These are phyloP conservation scores for Fusarium continuum DNA, from an alignment of 2,329 filamentous ascomycete genomes.

Conservation along the genomic window DNA sequence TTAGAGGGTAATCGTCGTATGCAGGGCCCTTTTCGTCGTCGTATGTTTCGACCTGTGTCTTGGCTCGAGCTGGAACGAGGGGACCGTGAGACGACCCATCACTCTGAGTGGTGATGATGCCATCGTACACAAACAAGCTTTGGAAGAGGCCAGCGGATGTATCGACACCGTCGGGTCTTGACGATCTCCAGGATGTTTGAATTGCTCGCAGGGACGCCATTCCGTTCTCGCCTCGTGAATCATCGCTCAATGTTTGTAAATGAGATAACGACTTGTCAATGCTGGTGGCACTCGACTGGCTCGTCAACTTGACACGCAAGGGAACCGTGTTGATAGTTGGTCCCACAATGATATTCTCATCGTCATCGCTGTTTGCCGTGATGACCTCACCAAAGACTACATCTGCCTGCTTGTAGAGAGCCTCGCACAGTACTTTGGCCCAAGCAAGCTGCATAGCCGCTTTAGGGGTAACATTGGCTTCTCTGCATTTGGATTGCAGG, in stretches of 20 bases:
- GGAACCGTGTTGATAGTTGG: constrained; percentile 20
- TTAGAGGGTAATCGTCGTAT: constrained; percentile 22
- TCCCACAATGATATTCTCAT: background rate
- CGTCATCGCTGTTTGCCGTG: background rate
- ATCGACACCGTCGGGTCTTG: background rate
- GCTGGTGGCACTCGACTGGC: fast-evolving
- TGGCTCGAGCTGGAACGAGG: background rate
- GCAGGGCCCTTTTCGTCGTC: background rate
- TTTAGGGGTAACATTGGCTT: background rate
- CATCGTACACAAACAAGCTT: constrained; percentile 25
- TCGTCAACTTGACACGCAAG: background rate
- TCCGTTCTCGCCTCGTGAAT: background rate
- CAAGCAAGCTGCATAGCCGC: constrained; percentile 11
- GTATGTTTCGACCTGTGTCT: background rate
- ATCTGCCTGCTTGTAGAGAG: background rate
- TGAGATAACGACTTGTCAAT: background rate
- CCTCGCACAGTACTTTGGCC: constrained; percentile 14
- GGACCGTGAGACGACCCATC: background rate
- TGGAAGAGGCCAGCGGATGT: constrained; percentile 5
- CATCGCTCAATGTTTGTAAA: background rate
- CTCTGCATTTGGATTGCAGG: background rate
- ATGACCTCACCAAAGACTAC: constrained; percentile 16
- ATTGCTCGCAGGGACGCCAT: constrained; percentile 22
- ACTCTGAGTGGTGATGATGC: background rate
- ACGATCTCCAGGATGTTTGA: constrained; percentile 14